Base-by-base conservation (phyloP, 2,329 filamentous ascomycete genomes). In the Pseudocercospora macadamiae region DNA sequence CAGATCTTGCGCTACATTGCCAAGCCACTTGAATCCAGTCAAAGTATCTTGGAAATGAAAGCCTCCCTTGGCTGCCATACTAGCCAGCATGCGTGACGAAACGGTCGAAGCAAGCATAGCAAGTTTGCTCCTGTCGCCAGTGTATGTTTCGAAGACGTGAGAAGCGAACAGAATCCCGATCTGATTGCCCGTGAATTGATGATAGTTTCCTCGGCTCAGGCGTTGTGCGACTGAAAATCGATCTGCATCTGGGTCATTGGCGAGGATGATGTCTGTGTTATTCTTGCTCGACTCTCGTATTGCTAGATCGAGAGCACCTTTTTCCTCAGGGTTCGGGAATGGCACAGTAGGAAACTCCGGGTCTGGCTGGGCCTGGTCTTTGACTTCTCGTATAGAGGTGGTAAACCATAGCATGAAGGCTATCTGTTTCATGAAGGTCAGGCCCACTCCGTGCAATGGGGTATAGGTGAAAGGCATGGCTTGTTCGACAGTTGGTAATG, bases 11-110 rank as follows among this genome's bases (percentile, higher is more conserved):
- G 84, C 83, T 45, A 82, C 77, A 62, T 87, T 87, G 2, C 84
- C 86, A 62, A 88, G 80, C 86, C 86, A 88, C 70, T 88, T 88
- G 75, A 88, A 88, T 1, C 86, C 86, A 0, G 86, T 88, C 26
- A 88, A 73, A 0, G 86, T 87, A 66, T 88, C 85, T 58, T 79
- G 76, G 67, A 83, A 86, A 51, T 80, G 74, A 62, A 87, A 83
- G 1, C 81, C 82, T 70, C 83, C 81, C 18, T 78, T 74, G 25
- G 74, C 68, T 1, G 84, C 84, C 74, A 87, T 82, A 23, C 79
- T 79, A 9, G 79, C 75, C 1, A 88, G 77, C 83, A 88, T 87
- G n/a, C 81, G 78, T 0, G 83, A 86, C 1, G 84, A 87, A 1
- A 88, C 86, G 0, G 86, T 83, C 2, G 84, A 85, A n/a, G 82